phyloP scores from a whole-genome alignment of 768 basidiomycete genomes.

The Punctularia strigosozonata region DNA sequence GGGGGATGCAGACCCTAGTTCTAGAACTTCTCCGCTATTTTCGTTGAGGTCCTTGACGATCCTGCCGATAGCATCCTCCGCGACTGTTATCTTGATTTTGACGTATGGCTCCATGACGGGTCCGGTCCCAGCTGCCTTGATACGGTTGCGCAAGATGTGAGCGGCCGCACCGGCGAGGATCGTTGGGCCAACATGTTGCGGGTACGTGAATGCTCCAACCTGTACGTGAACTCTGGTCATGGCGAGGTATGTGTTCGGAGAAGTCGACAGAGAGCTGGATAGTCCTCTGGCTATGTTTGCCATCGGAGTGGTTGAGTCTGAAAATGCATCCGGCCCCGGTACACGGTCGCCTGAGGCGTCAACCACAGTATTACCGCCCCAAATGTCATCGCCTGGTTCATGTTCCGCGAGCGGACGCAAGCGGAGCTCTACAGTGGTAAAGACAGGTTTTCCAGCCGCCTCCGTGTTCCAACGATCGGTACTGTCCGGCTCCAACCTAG shows the following conservation, averaged over 20 bases:
- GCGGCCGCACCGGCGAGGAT: slow-evolving; percentile 57
- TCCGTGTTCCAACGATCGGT: slow-evolving; percentile 59
- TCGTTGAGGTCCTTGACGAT: slow-evolving; percentile 80
- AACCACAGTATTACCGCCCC: slow-evolving; percentile 71
- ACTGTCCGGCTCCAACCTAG: slow-evolving; percentile 20
- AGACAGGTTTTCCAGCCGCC: slow-evolving; percentile 40
- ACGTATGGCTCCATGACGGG: slow-evolving; percentile 74
- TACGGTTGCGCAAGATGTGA: slow-evolving; percentile 45
- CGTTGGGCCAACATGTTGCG: slow-evolving; percentile 32
- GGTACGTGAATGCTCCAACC: slow-evolving; percentile 31
- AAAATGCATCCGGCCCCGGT: slow-evolving; percentile 35
- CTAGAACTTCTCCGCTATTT: slow-evolving; percentile 66
- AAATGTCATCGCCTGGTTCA: slow-evolving; percentile 54
- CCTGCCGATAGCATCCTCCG: slow-evolving; percentile 59
- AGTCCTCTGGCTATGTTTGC: slow-evolving; percentile 58
- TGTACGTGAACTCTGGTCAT: slow-evolving; percentile 53
- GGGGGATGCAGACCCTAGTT: slow-evolving; percentile 44
- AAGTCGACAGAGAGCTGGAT: slow-evolving; percentile 59
- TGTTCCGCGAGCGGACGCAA: slow-evolving; percentile 40
- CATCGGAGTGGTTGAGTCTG: slow-evolving; percentile 30
- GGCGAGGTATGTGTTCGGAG: slow-evolving; percentile 66
- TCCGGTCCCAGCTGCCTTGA: slow-evolving; percentile 56
- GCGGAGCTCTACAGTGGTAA: slow-evolving; percentile 40
- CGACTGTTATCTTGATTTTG: slow-evolving; percentile 52
- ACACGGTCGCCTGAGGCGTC: slow-evolving; percentile 39